These are phyloP conservation scores for Xenosphaeropsis pyriputrescens DNA, from an alignment of 2,329 filamentous ascomycete genomes.

Conservation along the genomic window DNA sequence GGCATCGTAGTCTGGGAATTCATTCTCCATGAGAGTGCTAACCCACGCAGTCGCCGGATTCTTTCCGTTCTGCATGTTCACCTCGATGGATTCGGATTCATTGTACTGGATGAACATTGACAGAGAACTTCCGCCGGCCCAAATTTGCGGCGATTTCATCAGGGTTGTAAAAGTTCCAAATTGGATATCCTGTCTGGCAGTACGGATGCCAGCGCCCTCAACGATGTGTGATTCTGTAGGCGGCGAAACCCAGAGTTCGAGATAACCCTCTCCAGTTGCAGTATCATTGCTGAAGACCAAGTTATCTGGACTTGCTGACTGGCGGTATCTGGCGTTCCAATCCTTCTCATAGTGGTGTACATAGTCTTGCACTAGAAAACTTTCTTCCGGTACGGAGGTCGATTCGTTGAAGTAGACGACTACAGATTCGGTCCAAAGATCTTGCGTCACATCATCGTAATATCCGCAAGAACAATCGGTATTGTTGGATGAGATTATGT, in stretches of 20 bases:
- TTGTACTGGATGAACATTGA: conserved; percentile 30
- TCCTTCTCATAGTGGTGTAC: conserved; percentile 27
- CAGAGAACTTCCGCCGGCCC: conserved; percentile 24
- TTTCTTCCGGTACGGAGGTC: conserved; percentile 14
- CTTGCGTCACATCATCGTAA: conserved; percentile 21
- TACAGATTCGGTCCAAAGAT: conserved; percentile 29
- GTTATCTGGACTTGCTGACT: conserved; percentile 25
- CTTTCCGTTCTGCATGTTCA: conserved; percentile 29
- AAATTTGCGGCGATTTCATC: conserved; percentile 23
- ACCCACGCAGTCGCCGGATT: conserved; percentile 21
- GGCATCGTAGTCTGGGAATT: conserved; percentile 19
- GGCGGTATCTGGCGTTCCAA: conserved; percentile 27
- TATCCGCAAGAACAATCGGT: conserved; percentile 28
- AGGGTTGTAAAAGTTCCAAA: conserved; percentile 29
- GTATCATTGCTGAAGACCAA: conserved; percentile 17
- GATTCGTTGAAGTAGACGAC: conserved; percentile 36
- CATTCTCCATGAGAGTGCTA: conserved; percentile 21
- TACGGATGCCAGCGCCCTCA: conserved; percentile 25
- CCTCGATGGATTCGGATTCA: conserved; percentile 23
- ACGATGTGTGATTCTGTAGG: conserved; percentile 14
- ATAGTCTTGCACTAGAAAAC: conserved; percentile 24
- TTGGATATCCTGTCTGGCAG: conserved; percentile 27
- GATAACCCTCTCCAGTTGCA: background rate
- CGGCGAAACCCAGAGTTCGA: too few species aligned
- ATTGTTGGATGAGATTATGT: background rate